Base-by-base conservation (phyloP, 2,329 filamentous ascomycete genomes). In the Fusarium sp. region DNA sequence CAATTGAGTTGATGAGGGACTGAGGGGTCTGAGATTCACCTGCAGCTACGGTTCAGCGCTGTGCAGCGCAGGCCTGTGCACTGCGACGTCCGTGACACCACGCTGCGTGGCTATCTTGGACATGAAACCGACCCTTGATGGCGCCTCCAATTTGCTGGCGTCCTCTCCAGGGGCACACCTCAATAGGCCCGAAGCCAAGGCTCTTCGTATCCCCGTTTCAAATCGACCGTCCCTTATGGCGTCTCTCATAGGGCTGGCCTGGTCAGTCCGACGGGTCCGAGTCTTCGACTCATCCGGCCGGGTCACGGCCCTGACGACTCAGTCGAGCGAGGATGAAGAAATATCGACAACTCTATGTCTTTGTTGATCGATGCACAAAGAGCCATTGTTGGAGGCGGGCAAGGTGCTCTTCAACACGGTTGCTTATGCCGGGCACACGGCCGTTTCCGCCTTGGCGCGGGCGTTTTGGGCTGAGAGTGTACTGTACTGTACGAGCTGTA, bases 81-180 rank as follows among this genome's bases (percentile, higher is more conserved):
- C 45, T 56, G 43, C 52, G 45, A 61, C 67, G 48, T 60, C 67
- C 63, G 61, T 75, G 68, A 39, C 50, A 68, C 52, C 72, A 73
- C 71, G 71, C 66, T 70, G 33, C 57, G 60, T 65, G 43, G 60
- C 65, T 64, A 58, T 62, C 48, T 39, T 45, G 35, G 60, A 66
- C 48, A 63, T 67, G 67, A 71, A 65, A 69, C 63, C 57, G 43
- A 35, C 54, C 65, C 54, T 67, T 27, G 48, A 58, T 68, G 60
- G 39, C 56, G 54, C 56, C 43, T 48, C 20, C 35, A 48, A 67
- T 52, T 48, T 64, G 33, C 41, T 48, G 61, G 54, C 43, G 62
- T 33, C 33, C 43, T 45, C 22, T 39, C 39, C 52, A 67, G 52
- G 60, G 64, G 57, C 59, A 48, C 35, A 59, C 29, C 63, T 35